Conservation (phyloP, 1,284 basidiomycete species). For the Coriolopsis trogii region DNA sequence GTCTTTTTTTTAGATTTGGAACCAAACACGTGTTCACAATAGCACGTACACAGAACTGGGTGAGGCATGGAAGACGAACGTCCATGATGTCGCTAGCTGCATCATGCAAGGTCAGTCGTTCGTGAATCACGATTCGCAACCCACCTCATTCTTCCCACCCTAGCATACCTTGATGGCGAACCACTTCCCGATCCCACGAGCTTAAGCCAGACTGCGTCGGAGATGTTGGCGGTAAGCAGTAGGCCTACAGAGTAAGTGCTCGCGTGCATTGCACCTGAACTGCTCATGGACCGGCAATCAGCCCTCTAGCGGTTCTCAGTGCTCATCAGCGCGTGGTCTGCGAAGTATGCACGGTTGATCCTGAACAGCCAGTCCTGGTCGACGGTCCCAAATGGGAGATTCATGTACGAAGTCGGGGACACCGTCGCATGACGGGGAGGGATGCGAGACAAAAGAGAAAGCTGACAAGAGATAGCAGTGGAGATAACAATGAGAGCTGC, state of each 20-base stretch:
- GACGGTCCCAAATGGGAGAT: constrained; percentile 65
- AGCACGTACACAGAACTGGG: constrained; percentile 51
- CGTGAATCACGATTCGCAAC: neutral
- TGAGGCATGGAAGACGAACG: constrained; percentile 59
- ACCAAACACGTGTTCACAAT: neutral
- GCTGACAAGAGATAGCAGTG: too few species aligned
- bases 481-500: too few species aligned
- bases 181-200: constrained; percentile 60
- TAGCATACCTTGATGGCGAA: constrained; percentile 64
- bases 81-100: constrained; percentile 50
- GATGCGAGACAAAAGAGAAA: too few species aligned
- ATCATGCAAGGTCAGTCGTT: constrained; percentile 44
- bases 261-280: neutral
- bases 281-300: constrained; percentile 30
- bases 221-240: constrained; percentile 50
- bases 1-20: constrained; percentile 14
- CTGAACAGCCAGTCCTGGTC: constrained; percentile 73
- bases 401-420: constrained; percentile 64
- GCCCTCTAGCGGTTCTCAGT: constrained; percentile 59
- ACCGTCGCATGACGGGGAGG: constrained; percentile 40
- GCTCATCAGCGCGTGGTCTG: constrained; percentile 68
- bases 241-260: constrained; percentile 51
- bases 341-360: constrained; percentile 67
- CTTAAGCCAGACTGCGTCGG: constrained; percentile 57
- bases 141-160: neutral